These are phyloP conservation scores for Saturnispora ahearnii DNA, from an alignment of 805 yeast species.

Conservation along the genomic window DNA sequence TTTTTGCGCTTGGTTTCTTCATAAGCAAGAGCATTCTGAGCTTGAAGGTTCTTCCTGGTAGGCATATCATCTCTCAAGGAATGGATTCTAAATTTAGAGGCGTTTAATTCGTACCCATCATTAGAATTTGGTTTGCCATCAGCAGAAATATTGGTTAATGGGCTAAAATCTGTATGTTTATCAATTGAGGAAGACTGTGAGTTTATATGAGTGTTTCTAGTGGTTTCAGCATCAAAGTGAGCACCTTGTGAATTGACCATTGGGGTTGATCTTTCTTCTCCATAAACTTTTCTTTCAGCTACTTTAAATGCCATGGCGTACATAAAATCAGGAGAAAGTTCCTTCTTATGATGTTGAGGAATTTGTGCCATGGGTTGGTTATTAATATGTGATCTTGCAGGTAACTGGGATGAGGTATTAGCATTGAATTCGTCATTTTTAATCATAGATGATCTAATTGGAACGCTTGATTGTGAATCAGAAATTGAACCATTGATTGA, in stretches of 20 bases:
- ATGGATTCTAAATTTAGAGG: conserved; percentile 23
- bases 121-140: neutral
- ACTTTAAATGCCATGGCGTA: conserved; percentile 46
- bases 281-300: conserved; percentile 50
- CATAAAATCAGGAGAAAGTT: conserved; percentile 39
- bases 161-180: neutral
- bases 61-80: conserved; percentile 20
- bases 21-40: neutral
- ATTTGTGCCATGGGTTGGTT: neutral
- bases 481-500: neutral
- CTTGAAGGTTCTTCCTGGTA: neutral
- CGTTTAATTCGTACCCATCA: conserved; percentile 21
- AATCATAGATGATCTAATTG: neutral
- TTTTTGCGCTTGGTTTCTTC: conserved; percentile 11
- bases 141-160: neutral
- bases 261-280: conserved; percentile 21
- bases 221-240: conserved; percentile 20
- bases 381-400: neutral
- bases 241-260: neutral
- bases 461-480: neutral
- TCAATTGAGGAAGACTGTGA: conserved; percentile 4
- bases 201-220: conserved; percentile 22
- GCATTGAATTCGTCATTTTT: neutral
- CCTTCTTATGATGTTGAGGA: neutral
- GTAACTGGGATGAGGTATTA: neutral